A percentile compares a stretch with the other conserved stretches of the same genome.
phyloP scores from a whole-genome alignment of 345 rosid genomes.

The Heritiera littoralis region DNA sequence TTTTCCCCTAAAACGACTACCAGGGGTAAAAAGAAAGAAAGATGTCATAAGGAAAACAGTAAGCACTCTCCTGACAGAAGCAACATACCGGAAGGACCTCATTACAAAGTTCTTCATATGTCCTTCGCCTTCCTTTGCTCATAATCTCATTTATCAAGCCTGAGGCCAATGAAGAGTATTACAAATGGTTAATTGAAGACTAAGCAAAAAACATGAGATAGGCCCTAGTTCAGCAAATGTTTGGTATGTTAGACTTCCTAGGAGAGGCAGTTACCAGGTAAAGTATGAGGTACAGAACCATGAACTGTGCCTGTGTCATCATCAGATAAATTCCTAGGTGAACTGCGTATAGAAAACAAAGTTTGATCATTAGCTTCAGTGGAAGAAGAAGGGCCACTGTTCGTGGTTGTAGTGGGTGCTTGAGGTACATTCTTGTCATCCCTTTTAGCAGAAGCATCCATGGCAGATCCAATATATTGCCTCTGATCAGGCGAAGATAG shows the following conservation, averaged over 20 bases:
- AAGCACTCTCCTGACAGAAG: not conserved
- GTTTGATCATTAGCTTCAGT: conserved; percentile 63
- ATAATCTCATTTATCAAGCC: conserved; percentile 88
- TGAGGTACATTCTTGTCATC: conserved; percentile 52
- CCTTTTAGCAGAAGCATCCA: conserved; percentile 45
- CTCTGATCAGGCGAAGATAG: conserved; percentile 66
- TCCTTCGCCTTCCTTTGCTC: conserved; percentile 93
- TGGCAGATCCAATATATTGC: conserved; percentile 49
- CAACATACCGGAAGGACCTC: conserved; percentile 86
- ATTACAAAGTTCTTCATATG: conserved; percentile 91
- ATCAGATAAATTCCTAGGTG: conserved; percentile 65
- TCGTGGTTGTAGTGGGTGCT: conserved; percentile 56
- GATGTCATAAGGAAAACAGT: conserved; percentile 9
- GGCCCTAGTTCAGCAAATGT: not conserved
- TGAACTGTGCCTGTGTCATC: conserved; percentile 55
- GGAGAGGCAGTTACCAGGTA: conserved; percentile 55
- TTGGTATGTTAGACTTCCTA: not conserved
- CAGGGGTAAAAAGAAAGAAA: conserved; percentile 16
- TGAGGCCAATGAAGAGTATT: conserved; percentile 22
- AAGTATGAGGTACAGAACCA: conserved; percentile 64
- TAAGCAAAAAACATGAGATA: not conserved
- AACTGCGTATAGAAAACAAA: conserved; percentile 55
- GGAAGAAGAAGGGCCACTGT: conserved; percentile 82
- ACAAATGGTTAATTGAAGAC: not conserved
- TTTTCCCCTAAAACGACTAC: not conserved